phyloP scores from a whole-genome alignment of 768 basidiomycete species.

The Hemileccinum rubropunctum region DNA sequence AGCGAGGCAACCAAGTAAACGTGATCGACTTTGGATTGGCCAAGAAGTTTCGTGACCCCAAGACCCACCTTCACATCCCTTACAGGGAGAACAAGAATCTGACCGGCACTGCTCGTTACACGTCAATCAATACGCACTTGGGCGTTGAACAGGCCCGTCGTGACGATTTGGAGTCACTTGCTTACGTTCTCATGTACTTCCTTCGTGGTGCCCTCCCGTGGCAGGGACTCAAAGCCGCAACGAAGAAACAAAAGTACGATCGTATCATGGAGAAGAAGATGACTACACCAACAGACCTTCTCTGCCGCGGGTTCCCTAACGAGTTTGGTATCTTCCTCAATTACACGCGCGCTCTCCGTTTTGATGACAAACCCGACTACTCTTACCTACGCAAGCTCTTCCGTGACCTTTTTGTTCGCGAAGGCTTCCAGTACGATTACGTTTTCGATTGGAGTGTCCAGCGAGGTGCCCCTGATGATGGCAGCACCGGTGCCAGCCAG shows the following conservation, averaged over 20 bases:
- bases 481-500: slow-evolving; percentile 54
- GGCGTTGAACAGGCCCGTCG: slow-evolving; percentile 98
- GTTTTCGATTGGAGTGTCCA: slow-evolving; percentile 99
- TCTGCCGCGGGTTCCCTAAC: slow-evolving; percentile 99
- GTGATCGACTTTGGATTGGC: slow-evolving; percentile 98
- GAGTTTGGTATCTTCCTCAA: slow-evolving; percentile 99
- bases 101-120: slow-evolving; percentile 98
- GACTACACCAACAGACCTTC: slow-evolving; percentile 94
- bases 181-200: slow-evolving; percentile 99
- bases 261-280: slow-evolving; percentile 99
- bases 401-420: slow-evolving; percentile 95
- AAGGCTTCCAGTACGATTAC: slow-evolving; percentile 99
- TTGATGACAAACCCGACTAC: slow-evolving; percentile 99
- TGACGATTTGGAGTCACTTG: slow-evolving; percentile 96
- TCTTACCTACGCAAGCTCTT: slow-evolving; percentile 99
- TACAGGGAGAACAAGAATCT: slow-evolving; percentile 99
- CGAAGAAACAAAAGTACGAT: slow-evolving; percentile 99
- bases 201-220: slow-evolving; percentile 96
- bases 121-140: slow-evolving; percentile 98
- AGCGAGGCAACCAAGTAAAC: slow-evolving; percentile 99
- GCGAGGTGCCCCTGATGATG: slow-evolving; percentile 67
- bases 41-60: slow-evolving; percentile 99
- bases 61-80: slow-evolving; percentile 99
- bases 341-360: slow-evolving; percentile 97
- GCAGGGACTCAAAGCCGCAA: slow-evolving; percentile 99